Conservation (phyloP, 371 early-diverging fungal species). For the Chytridium lagenaria region DNA sequence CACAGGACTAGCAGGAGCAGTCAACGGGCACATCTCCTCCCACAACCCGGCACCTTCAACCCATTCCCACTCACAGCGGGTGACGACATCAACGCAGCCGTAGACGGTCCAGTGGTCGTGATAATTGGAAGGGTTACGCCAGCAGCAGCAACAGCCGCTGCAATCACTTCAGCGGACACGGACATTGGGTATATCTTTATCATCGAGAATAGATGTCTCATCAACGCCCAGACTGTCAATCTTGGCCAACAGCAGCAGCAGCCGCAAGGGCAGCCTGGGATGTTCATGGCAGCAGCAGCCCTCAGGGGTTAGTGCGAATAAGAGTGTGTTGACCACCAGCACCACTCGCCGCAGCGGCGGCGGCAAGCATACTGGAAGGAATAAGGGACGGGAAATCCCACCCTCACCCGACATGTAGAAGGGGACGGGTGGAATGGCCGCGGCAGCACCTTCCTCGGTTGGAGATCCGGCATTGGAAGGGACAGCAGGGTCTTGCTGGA, state of each 20-base stretch:
- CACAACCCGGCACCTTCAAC: neutral
- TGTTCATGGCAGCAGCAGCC: slow-evolving; percentile 10
- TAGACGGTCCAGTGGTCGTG: neutral
- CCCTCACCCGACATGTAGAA: slow-evolving; percentile 2
- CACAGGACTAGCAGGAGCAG: slow-evolving; percentile 13
- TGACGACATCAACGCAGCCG: neutral
- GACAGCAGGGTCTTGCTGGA: slow-evolving; percentile 17
- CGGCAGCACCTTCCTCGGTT: neutral
- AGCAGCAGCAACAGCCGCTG: slow-evolving; percentile 11
- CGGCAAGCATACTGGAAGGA: neutral
- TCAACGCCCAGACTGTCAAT: too few relatives aligned
- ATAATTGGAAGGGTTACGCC: too few relatives aligned
- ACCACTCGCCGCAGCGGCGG: neutral
- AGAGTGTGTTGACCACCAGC: neutral
- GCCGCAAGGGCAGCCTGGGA: slow-evolving; percentile 3
- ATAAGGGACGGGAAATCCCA: slow-evolving; percentile 2
- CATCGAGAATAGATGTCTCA: too few relatives aligned
- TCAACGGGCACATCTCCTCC: slow-evolving; percentile 4
- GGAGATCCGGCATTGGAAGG: slow-evolving; percentile 5
- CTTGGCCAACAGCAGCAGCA: slow-evolving; percentile 2
- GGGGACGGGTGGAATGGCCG: neutral
- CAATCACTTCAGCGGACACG: neutral
- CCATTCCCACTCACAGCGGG: neutral
- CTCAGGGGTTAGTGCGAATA: neutral
- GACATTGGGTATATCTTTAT: neutral